Base-by-base conservation (phyloP, 176 grass and related monocot species). In the Pontederia paniculata region DNA sequence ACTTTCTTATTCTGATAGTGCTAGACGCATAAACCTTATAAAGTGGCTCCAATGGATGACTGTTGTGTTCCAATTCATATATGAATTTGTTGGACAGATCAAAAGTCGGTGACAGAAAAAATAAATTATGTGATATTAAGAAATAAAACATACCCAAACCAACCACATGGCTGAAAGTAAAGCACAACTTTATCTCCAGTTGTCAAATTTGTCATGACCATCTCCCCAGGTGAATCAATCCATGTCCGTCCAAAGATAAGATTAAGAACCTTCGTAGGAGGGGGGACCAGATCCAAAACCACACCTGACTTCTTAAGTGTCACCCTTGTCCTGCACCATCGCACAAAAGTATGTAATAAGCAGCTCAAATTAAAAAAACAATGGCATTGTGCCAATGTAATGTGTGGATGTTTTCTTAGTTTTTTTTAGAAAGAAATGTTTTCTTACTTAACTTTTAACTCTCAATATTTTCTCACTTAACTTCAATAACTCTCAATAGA, bases 181-280 rank as follows among this genome's bases (percentile, higher is more conserved):
- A 99, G 59, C 47, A 99, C 77, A 67, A 77, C 94, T 83, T 93
- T 99, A 55, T 99, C 94, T 44, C 87, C 83, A 13, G 87, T 85
- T 59, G 94, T 88, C 58, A 85, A 67, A 60, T 99, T 93, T 57
- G 78, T 85, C 72, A 93, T 48, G 43, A 99, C 55, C 94, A 99
- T 70, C 74, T 93, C 94, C 42, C 94, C 94, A 74, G 22, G 60
- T 46, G 94, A 80, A 44, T 99, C 94, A 47, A 85, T 50, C 83
- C 83, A 99, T 17, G 87, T 99, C 37, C 94, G 81, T 17, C 94
- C 94, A 77, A 99, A 99, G 66, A 93, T 99, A 31, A 99, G 72
- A 65, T 99, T 99, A 75, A 93, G 88, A 63, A 68, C 94, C 66
- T 88, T 93, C 23, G 94, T 84, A 48, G 12, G 72, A 10, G 80